Conservation (phyloP, 768 basidiomycete genomes). For the Tremella fuciformis region DNA sequence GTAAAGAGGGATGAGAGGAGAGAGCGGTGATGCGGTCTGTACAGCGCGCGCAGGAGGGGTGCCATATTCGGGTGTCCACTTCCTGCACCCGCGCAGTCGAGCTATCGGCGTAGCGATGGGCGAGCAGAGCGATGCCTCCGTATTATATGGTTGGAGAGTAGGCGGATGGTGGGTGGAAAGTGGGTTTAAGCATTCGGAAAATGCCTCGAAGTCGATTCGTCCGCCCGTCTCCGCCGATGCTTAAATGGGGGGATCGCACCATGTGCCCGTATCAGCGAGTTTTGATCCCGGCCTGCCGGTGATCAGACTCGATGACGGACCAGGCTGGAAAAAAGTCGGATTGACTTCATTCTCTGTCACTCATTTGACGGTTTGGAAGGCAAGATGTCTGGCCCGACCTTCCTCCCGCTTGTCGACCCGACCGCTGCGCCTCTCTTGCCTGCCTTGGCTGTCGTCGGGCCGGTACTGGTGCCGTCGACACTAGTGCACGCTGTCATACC, state of each 20-base stretch:
- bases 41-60: conserved; percentile 47
- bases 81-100: too few species aligned
- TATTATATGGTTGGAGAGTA: too few species aligned
- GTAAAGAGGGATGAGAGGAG: conserved; percentile 51
- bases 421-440: conserved; percentile 57
- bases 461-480: conserved; percentile 61
- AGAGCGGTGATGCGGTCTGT: conserved; percentile 47
- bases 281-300: too few species aligned
- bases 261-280: too few species aligned
- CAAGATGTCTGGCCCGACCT: conserved; percentile 43
- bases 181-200: too few species aligned
- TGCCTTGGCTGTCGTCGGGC: conserved; percentile 71
- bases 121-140: too few species aligned
- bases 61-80: conserved; percentile 36
- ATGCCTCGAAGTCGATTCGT: too few species aligned
- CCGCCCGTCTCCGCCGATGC: too few species aligned
- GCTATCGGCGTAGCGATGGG: too few species aligned
- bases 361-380: conserved; percentile 1
- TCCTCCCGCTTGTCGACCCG: conserved; percentile 52
- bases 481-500: conserved; percentile 46
- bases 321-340: not conserved
- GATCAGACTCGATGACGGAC: too few species aligned
- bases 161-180: too few species aligned
- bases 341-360: not conserved
- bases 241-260: too few species aligned